Base-by-base conservation (phyloP, 164 flowering plant species). In the Saururus chinensis region DNA sequence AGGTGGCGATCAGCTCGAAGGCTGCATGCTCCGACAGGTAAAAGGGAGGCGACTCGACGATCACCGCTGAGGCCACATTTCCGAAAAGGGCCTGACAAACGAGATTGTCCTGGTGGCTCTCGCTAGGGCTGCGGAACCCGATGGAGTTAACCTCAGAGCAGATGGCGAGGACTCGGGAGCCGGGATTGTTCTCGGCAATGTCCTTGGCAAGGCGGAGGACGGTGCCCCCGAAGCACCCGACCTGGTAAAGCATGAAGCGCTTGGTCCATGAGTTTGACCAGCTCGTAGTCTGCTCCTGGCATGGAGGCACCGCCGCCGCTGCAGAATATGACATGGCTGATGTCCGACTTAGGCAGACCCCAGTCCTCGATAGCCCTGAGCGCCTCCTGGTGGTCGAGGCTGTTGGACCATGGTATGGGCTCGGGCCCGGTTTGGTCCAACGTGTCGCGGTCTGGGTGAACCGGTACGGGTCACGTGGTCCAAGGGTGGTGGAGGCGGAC, bases 291-390 rank as follows among this genome's bases (percentile, higher is more conserved):
- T 4, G 63, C 63, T 4, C 63, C 63, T 7, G 63, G 63, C 63
- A 61, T 45, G 54, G n/a, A 16, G 25, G 48, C 54, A 0, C 63
- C 26, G 37, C 54, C 37, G 1, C 35, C 22, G 35, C n/a, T 45
- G 63, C 53, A 61, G n/a, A 61, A 61, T 51, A 61, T 25, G 11
- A 61, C 55, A 35, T 61, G 63, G 30, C 55, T 61, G 25, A 61
- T 61, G 19, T n/a, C 30, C 1, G 65, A 51, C 48, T 14, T 53
- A 0, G 65, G 65, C 20, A 30, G 65, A 11, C 57, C 65, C 65
- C 65, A 62, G 13, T 62, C 65, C 19, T 62, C 30, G 23, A 62
- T 62, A 42, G 65, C 65, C 42, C 21, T 19, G 13, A 26, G 20
- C 22, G 65, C 65, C 0, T 57, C 65, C 25, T 62, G 57, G 16